Evolutionary conservation across 139 green algal species (phyloP), one percentile per base, ranked within the genome.

Genomic region (Dunaliella primolecta): DNA sequence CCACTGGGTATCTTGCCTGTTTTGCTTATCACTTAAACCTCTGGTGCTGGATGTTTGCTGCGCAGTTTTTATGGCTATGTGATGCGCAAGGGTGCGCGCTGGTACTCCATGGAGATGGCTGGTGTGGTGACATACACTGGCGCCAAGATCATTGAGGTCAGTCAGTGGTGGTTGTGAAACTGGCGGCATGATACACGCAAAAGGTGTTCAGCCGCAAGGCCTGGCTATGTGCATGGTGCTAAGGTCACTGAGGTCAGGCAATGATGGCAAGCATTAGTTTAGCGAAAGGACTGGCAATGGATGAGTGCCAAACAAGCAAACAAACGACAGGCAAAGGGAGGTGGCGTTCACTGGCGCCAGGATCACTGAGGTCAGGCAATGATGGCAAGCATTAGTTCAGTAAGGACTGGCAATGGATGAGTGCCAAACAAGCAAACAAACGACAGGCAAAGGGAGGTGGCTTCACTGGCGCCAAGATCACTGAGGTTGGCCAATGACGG

Each of bases 31-130:
- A n/a, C n/a, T n/a, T n/a, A n/a, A 64, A 98, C 89, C 96, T 94
- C 37, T 96, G 95, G 84, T 92, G 95, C 31, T 31, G 21, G 1
- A 35, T 64, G 46, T 15, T 15, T 25, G 7, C 7, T 15, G 46
- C 46, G 15, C 46, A 64, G 78, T 27, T 88, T 89, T 35, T 88
- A 88, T 46, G 86, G 95, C 82, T 98, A 98, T 86, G 95, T 98
- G 76, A 98, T 98, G 95, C 92, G 95, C 81, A 96, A 96, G 87
- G 97, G 97, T 78, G 96, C 97, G 2, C 92, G 97, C 34, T 99
- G 97, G 97, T 99, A 99, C 91, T 95, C 89, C 84, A 99, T 99
- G 97, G 97, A 99, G 91, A 99, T 99, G 97, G 97, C 97, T 20
- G 97, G 97, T 20, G 96, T 99, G 56, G 96, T 98, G 24, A 99